phyloP scores from a whole-genome alignment of 2,329 filamentous ascomycete species.

The Cytospora piceicola region DNA sequence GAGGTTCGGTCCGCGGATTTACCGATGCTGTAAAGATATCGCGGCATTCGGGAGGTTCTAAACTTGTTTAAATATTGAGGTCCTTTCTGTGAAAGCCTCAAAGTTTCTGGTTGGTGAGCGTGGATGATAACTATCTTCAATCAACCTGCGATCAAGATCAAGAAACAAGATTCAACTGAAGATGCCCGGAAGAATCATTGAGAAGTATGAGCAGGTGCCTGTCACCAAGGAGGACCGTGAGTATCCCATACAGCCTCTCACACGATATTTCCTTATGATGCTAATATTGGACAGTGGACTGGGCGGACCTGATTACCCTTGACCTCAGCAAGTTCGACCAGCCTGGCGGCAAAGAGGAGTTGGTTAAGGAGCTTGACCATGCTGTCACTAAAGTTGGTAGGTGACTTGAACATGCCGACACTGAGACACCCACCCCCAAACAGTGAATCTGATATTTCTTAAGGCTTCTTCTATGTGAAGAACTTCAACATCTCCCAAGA shows the following conservation, averaged over 20 bases:
- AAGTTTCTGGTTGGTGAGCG: not conserved
- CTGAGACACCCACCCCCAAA: not conserved
- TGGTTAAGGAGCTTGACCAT: conserved; percentile 41
- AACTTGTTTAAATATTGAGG: not conserved
- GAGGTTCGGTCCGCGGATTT: not conserved
- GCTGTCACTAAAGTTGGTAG: conserved; percentile 37
- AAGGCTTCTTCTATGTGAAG: conserved; percentile 63
- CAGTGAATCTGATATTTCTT: not conserved
- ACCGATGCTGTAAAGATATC: conserved; percentile 2
- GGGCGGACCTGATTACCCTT: conserved; percentile 39
- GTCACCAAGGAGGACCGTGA: conserved; percentile 38
- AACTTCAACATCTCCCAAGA: conserved; percentile 65
- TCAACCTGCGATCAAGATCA: not conserved
- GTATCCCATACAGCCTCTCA: not conserved
- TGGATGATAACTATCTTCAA: not conserved
- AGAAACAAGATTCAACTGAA: not conserved
- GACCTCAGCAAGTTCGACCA: conserved; percentile 40
- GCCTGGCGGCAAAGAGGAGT: conserved; percentile 40
- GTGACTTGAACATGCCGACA: not conserved
- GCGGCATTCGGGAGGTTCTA: not conserved
- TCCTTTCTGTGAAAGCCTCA: not conserved
- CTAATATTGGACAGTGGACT: conserved; percentile 33
- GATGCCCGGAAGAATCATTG: conserved; percentile 37
- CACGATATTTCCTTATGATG: not conserved
- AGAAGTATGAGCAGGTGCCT: conserved; percentile 38